phyloP scores from a whole-genome alignment of 371 early-diverging fungal genomes.

The Nematocida sp. region DNA sequence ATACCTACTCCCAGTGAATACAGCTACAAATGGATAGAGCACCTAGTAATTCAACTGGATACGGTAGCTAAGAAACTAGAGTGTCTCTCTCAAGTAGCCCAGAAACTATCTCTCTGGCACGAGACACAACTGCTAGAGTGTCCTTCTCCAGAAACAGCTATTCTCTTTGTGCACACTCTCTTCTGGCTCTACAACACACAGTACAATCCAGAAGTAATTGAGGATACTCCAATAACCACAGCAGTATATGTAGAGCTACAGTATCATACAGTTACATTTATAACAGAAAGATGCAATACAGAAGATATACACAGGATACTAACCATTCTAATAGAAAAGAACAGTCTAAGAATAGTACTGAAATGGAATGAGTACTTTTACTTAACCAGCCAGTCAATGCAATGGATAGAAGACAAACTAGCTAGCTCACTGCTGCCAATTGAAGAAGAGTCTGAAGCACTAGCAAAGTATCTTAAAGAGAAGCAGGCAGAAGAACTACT shows the following conservation, averaged over 20 bases:
- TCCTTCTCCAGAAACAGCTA: background rate
- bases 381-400: slow-evolving; percentile 2
- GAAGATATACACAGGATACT: slow-evolving; percentile 15
- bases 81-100: background rate
- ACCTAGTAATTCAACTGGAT: too few relatives aligned
- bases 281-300: background rate
- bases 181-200: slow-evolving; percentile 32
- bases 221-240: background rate
- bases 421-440: background rate
- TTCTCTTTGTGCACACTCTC: slow-evolving; percentile 16
- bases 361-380: slow-evolving; percentile 37
- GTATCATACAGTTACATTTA: background rate
- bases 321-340: slow-evolving; percentile 14
- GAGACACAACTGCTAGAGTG: background rate
- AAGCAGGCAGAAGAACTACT: too few relatives aligned
- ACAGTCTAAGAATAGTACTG: slow-evolving; percentile 6
- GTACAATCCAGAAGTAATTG: slow-evolving; percentile 9
- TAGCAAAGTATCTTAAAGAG: slow-evolving; percentile 5
- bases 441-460: background rate
- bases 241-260: slow-evolving; percentile 15
- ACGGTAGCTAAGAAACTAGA: background rate
- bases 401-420: slow-evolving; percentile 1
- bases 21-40: too few relatives aligned
- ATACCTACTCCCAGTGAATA: too few relatives aligned
- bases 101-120: slow-evolving; percentile 15